These are phyloP conservation scores for Phyllosticta capitalensis DNA, from an alignment of 2,329 filamentous ascomycete genomes.

Conservation along the genomic window DNA sequence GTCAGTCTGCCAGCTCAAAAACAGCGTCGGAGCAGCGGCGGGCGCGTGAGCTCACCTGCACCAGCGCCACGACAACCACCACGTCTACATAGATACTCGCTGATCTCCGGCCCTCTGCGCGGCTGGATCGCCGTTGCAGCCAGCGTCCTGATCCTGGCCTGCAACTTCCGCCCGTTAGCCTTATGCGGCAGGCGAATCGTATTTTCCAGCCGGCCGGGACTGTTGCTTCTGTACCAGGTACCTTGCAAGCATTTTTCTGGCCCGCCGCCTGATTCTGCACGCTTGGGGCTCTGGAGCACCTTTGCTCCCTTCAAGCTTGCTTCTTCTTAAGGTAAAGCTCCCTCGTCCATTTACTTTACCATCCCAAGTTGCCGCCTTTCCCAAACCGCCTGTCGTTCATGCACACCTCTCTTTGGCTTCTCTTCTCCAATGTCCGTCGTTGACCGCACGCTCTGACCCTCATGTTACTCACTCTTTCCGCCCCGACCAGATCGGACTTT, in stretches of 20 bases:
- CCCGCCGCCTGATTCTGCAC: not conserved
- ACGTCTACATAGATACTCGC: not conserved
- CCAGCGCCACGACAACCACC: not conserved
- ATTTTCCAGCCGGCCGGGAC: slow-evolving; percentile 9
- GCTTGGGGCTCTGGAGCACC: not conserved
- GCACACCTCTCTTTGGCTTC: slow-evolving; percentile 2
- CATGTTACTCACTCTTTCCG: slow-evolving; percentile 44
- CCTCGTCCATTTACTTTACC: not conserved
- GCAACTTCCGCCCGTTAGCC: slow-evolving; percentile 9
- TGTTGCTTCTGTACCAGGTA: not conserved
- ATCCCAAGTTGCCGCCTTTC: not conserved
- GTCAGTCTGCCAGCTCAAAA: not conserved
- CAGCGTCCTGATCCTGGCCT: slow-evolving; percentile 1
- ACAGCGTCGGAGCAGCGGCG: not conserved
- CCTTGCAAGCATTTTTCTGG: slow-evolving; percentile 4
- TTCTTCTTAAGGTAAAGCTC: slow-evolving; percentile 8
- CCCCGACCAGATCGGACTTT: slow-evolving; percentile 38
- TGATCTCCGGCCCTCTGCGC: slow-evolving; percentile 10
- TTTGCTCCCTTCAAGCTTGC: slow-evolving; percentile 1
- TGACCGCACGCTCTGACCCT: slow-evolving; percentile 13
- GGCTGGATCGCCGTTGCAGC: slow-evolving; percentile 11
- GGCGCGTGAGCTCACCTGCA: not conserved
- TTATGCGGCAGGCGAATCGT: slow-evolving; percentile 10
- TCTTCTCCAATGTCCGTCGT: slow-evolving; percentile 9
- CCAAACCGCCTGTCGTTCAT: not conserved